Evolutionary conservation across 2,329 filamentous ascomycete genomes (phyloP).

Genomic region (Pyrenochaeta sp.): DNA sequence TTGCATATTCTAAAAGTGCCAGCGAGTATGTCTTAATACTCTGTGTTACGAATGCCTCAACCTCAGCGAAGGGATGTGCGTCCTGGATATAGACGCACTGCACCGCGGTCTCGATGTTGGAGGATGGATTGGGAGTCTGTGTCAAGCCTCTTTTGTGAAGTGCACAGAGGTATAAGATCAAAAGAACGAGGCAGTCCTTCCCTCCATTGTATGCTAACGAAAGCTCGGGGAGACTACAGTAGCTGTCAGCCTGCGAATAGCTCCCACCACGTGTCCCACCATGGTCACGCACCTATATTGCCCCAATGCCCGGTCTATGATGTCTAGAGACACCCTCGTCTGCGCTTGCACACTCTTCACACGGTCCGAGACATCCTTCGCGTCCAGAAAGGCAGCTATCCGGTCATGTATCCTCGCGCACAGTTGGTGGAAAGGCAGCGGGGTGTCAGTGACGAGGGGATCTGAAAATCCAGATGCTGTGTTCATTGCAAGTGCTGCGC

Average conservation of each 20-base stretch:
- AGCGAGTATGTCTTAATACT: constrained; percentile 77
- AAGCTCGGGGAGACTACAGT: constrained; percentile 73
- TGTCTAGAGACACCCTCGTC: constrained; percentile 73
- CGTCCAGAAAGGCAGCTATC: constrained; percentile 71
- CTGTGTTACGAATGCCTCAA: constrained; percentile 80
- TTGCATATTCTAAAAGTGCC: constrained; percentile 74
- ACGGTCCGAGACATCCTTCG: constrained; percentile 64
- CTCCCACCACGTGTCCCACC: constrained; percentile 7
- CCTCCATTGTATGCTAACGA: constrained; percentile 97
- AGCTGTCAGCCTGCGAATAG: constrained; percentile 25
- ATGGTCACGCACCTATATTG: constrained; percentile 71
- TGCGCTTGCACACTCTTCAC: constrained; percentile 75
- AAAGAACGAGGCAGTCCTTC: constrained; percentile 94
- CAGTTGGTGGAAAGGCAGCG: constrained; percentile 58
- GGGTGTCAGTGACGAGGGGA: constrained; percentile 50
- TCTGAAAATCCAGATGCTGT: constrained; percentile 36
- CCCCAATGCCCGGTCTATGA: constrained; percentile 78
- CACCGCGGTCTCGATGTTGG: constrained; percentile 56
- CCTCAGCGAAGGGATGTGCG: constrained; percentile 81
- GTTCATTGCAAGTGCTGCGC: constrained; percentile 49
- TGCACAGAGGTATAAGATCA: constrained; percentile 82
- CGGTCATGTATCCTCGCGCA: constrained; percentile 64
- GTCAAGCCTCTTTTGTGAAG: constrained; percentile 53
- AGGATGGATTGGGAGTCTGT: constrained; percentile 27
- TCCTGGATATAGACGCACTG: constrained; percentile 91